Percentiles rank a stretch among this genome's conserved stretches.
Evolutionary conservation across 1,284 basidiomycete species (phyloP).

Genomic region (Leccinum huronense): DNA sequence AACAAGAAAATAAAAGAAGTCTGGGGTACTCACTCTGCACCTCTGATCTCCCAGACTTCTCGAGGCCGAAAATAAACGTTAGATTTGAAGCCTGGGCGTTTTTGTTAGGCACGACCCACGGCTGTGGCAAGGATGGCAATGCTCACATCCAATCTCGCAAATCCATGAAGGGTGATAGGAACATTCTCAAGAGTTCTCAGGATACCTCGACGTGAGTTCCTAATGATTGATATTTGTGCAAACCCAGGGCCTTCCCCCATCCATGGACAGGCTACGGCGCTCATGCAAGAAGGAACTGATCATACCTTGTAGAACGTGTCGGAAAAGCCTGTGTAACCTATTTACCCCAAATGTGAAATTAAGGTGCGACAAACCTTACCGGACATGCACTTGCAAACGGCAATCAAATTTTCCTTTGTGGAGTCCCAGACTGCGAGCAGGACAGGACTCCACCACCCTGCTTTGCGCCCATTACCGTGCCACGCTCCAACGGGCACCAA

Average conservation of each 20-base stretch:
- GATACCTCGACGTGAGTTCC: slow-evolving; percentile 63
- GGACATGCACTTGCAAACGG: slow-evolving; percentile 87
- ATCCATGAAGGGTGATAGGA: slow-evolving; percentile 59
- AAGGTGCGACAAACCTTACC: slow-evolving; percentile 41
- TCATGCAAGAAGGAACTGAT: neutral
- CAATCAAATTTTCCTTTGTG: slow-evolving; percentile 66
- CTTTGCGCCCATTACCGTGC: slow-evolving; percentile 93
- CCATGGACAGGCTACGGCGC: neutral
- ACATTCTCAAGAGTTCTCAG: slow-evolving; percentile 64
- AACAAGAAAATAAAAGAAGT: neutral
- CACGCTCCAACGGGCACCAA: slow-evolving; percentile 81
- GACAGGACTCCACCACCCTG: slow-evolving; percentile 91
- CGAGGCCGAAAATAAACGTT: slow-evolving; percentile 83
- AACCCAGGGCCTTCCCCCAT: neutral
- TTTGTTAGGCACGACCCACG: slow-evolving; percentile 4
- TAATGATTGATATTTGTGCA: slow-evolving; percentile 25
- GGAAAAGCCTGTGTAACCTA: slow-evolving; percentile 66
- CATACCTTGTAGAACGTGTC: slow-evolving; percentile 81
- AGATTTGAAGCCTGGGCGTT: slow-evolving; percentile 63
- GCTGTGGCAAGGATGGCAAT: slow-evolving; percentile 7
- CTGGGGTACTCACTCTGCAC: slow-evolving; percentile 72
- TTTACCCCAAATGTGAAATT: slow-evolving; percentile 3
- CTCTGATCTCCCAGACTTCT: slow-evolving; percentile 91
- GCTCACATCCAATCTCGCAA: slow-evolving; percentile 67
- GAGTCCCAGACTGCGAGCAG: slow-evolving; percentile 82